Conservation (phyloP, 2,329 filamentous ascomycete species). For the Fusarium irregulare region DNA sequence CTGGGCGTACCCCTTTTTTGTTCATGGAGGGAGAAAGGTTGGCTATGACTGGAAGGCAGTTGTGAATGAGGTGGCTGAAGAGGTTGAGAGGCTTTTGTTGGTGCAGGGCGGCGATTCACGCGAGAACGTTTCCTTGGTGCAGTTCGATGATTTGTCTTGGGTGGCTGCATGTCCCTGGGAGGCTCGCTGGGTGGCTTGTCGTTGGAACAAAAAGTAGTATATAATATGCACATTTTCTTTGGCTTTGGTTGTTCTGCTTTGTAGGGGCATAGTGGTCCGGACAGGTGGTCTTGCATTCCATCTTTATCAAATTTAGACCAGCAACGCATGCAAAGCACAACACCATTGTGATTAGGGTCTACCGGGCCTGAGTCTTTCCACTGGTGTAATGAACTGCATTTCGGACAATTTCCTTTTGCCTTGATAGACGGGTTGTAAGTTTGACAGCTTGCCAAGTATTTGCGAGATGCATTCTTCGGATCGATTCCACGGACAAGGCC, state of each 20-base stretch:
- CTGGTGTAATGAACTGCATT: conserved; percentile 25
- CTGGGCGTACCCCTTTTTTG: not conserved
- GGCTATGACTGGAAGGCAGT: not conserved
- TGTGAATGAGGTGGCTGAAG: not conserved
- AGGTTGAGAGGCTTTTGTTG: not conserved
- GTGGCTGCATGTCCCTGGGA: conserved; percentile 8
- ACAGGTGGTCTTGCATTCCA: conserved; percentile 31
- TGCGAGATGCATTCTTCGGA: conserved; percentile 21
- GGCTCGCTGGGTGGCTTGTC: conserved; percentile 16
- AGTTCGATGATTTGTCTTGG: not conserved
- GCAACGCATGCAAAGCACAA: conserved; percentile 37
- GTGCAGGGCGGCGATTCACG: not conserved
- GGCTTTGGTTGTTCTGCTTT: conserved; percentile 35
- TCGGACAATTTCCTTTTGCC: conserved; percentile 27
- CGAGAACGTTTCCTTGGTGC: not conserved
- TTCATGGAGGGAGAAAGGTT: not conserved
- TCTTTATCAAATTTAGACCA: conserved; percentile 30
- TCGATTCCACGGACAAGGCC: conserved; percentile 38
- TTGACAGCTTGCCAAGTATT: conserved; percentile 31
- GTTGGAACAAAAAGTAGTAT: conserved; percentile 35
- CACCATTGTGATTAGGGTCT: conserved; percentile 23
- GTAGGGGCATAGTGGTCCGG: conserved; percentile 21
- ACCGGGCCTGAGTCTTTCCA: conserved; percentile 27
- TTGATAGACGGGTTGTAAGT: conserved; percentile 18
- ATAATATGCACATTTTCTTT: conserved; percentile 32